Conservation (phyloP, 352 stramenopile genomes). For the Phytophthora ramorum region DNA sequence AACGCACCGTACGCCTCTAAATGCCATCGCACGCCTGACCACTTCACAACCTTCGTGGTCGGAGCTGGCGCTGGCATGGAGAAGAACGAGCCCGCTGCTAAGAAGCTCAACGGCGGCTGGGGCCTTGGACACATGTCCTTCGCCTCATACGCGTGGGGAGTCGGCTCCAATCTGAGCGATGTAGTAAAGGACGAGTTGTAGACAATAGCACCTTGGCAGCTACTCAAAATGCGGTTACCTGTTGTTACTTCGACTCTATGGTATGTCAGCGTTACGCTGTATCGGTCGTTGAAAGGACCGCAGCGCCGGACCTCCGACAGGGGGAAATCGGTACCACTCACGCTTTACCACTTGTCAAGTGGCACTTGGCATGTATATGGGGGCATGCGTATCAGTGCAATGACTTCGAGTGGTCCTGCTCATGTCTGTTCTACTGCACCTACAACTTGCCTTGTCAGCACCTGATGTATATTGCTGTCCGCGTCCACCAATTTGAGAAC, state of each 20-base stretch:
- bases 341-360: too few relatives aligned
- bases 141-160: slow-evolving; percentile 44
- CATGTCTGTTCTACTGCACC: background rate
- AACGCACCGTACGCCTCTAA: slow-evolving; percentile 44
- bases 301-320: background rate
- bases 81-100: slow-evolving; percentile 30
- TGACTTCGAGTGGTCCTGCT: background rate
- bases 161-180: slow-evolving; percentile 34
- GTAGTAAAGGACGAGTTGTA: slow-evolving; percentile 38
- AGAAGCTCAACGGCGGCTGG: slow-evolving; percentile 46
- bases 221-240: background rate
- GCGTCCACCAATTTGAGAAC: background rate
- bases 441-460: background rate
- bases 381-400: too few relatives aligned
- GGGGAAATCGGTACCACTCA: too few relatives aligned
- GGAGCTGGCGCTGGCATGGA: slow-evolving; percentile 54
- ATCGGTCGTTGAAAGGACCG: too few relatives aligned
- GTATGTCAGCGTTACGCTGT: too few relatives aligned
- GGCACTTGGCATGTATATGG: too few relatives aligned
- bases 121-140: slow-evolving; percentile 52
- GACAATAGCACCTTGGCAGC: background rate
- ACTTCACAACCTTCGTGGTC: slow-evolving; percentile 60
- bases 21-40: slow-evolving; percentile 55
- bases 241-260: background rate
- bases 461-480: background rate